Conservation (phyloP, 768 basidiomycete genomes). For the Rhizopogon salebrosus region DNA sequence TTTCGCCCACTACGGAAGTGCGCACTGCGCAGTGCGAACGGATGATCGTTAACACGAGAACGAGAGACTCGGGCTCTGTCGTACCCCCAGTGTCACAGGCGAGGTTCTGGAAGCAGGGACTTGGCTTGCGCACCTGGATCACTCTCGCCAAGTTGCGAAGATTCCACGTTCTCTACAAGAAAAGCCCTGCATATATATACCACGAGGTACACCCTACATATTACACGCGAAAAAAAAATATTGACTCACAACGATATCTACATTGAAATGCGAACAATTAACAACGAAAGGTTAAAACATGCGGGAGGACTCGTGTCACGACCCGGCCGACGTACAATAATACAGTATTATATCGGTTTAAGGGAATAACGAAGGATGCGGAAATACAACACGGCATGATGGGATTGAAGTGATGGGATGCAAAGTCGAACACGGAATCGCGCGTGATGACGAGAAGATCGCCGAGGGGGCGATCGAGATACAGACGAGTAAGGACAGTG, state of each 20-base stretch:
- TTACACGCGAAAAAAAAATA: neutral
- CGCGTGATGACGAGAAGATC: neutral
- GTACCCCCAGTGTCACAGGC: no score
- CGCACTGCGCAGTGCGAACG: no score
- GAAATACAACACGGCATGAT: neutral
- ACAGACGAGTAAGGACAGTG: slow-evolving; percentile 1
- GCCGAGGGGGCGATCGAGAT: neutral
- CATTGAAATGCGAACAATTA: neutral
- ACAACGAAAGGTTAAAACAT: neutral
- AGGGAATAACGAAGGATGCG: neutral
- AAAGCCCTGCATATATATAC: neutral
- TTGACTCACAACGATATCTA: neutral
- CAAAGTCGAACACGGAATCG: neutral
- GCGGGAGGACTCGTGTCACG: neutral
- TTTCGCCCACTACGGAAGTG: no score
- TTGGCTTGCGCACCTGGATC: no score
- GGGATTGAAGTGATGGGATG: neutral
- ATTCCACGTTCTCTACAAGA: no score
- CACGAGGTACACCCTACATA: neutral
- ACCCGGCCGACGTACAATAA: neutral
- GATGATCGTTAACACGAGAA: slow-evolving; percentile 21
- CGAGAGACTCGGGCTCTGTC: slow-evolving; percentile 19
- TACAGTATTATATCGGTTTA: neutral
- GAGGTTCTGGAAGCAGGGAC: no score
- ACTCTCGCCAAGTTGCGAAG: no score